Conservation (phyloP, 768 basidiomycete genomes). For the Lyophyllum decastes region DNA sequence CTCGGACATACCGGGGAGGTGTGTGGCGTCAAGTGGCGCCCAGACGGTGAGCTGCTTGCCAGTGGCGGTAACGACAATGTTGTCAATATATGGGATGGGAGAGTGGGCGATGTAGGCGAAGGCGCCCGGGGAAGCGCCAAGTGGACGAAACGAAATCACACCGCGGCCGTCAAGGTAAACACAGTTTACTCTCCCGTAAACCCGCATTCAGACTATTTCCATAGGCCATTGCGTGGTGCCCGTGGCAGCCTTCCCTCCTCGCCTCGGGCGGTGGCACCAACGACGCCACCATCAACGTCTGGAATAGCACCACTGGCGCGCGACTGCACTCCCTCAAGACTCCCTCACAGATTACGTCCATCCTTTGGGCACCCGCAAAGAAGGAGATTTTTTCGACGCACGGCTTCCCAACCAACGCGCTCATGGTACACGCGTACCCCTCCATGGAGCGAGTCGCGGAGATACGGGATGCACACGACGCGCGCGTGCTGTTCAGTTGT, state of each 20-base stretch:
- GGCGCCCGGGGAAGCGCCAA: constrained; percentile 65
- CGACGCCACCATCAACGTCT: constrained; percentile 87
- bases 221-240: constrained; percentile 95
- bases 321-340: constrained; percentile 86
- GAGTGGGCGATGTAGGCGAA: constrained; percentile 58
- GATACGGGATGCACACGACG: constrained; percentile 92
- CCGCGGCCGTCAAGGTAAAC: constrained; percentile 76
- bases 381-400: constrained; percentile 94
- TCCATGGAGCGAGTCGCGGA: constrained; percentile 77
- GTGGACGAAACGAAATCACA: constrained; percentile 91
- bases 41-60: constrained; percentile 87
- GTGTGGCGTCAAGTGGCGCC: constrained; percentile 88
- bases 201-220: background rate
- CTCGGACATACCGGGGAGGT: constrained; percentile 91
- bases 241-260: constrained; percentile 90
- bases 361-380: constrained; percentile 83
- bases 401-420: constrained; percentile 86
- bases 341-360: constrained; percentile 88
- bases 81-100: constrained; percentile 96
- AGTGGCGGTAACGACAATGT: constrained; percentile 98
- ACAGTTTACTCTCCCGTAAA: background rate
- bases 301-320: constrained; percentile 92
- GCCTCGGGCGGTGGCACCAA: constrained; percentile 95
- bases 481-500: constrained; percentile 83
- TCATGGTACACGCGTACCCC: constrained; percentile 87